Percentiles rank a stretch among this genome's conserved stretches.
Evolutionary conservation across 345 rosid genomes (phyloP).

Genomic region (Draba incana): DNA sequence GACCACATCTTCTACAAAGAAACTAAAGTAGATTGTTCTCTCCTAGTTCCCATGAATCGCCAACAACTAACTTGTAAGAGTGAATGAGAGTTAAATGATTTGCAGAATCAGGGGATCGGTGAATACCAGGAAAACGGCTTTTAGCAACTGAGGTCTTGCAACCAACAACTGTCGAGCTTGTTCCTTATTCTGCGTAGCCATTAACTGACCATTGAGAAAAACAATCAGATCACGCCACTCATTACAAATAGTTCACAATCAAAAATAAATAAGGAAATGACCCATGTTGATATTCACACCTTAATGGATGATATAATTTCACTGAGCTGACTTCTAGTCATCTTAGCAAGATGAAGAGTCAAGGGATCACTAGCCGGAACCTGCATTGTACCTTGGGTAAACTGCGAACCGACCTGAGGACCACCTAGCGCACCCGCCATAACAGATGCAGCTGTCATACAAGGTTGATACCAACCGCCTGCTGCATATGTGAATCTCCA

Average conservation of each 20-base stretch:
- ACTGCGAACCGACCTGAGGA: conserved; percentile 56
- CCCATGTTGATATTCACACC: conserved; percentile 45
- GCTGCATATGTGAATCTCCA: conserved; percentile 59
- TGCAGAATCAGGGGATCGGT: conserved; percentile 9
- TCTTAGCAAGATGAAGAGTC: conserved; percentile 83
- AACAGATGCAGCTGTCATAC: conserved; percentile 71
- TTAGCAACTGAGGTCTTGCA: conserved; percentile 71
- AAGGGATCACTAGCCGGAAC: conserved; percentile 76
- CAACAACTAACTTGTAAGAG: conserved; percentile 4
- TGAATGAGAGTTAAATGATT: neutral
- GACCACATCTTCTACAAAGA: conserved; percentile 5
- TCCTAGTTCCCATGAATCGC: conserved; percentile 20
- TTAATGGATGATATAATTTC: conserved; percentile 80
- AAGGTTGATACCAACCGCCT: conserved; percentile 83
- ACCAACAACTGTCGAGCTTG: conserved; percentile 75
- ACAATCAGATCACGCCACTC: conserved; percentile 28
- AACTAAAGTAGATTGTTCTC: neutral
- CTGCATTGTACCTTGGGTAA: conserved; percentile 56
- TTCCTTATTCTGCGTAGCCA: conserved; percentile 77
- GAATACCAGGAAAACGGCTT: conserved; percentile 87
- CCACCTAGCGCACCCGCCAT: conserved; percentile 87
- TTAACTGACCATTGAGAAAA: conserved; percentile 47
- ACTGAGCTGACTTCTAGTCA: conserved; percentile 84
- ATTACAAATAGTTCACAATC: conserved; percentile 7
- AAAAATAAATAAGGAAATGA: neutral